phyloP scores from a whole-genome alignment of 228 moss, liverwort and hornwort genomes.

The Sphagnum magellanicum region DNA sequence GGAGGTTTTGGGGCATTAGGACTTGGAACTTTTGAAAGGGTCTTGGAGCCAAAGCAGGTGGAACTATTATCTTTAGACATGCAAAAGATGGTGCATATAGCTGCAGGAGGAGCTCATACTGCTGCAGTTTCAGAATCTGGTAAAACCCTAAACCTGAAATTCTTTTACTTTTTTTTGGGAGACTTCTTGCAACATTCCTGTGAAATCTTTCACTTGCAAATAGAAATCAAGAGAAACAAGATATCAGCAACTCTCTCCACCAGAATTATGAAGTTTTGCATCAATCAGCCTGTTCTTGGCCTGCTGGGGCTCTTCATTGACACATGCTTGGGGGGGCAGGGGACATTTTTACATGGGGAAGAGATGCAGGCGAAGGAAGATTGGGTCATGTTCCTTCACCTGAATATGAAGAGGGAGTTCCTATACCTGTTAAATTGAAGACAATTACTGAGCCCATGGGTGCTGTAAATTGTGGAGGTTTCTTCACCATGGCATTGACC shows the following conservation, averaged over 20 bases:
- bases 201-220: background rate
- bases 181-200: background rate
- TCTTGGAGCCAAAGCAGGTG: slow-evolving; percentile 44
- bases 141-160: slow-evolving; percentile 4
- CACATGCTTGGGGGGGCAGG: slow-evolving; percentile 25
- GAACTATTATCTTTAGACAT: slow-evolving; percentile 53
- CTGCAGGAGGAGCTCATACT: slow-evolving; percentile 89
- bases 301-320: too few species aligned
- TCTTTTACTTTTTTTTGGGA: background rate
- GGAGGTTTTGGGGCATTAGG: slow-evolving; percentile 94
- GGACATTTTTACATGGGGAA: slow-evolving; percentile 83
- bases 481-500: slow-evolving; percentile 89
- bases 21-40: slow-evolving; percentile 70
- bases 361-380: slow-evolving; percentile 94
- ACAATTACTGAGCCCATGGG: slow-evolving; percentile 47
- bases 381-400: slow-evolving; percentile 66
- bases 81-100: slow-evolving; percentile 47
- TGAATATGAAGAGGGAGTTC: slow-evolving; percentile 58
- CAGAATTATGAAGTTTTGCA: background rate
- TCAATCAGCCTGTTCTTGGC: too few species aligned
- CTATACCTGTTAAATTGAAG: slow-evolving; percentile 56
- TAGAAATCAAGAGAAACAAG: background rate
- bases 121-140: slow-evolving; percentile 67
- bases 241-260: background rate
- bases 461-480: slow-evolving; percentile 83